Evolutionary conservation across 179 eudicot genomes (phyloP).

Genomic region (Patellifolia procumbens): DNA sequence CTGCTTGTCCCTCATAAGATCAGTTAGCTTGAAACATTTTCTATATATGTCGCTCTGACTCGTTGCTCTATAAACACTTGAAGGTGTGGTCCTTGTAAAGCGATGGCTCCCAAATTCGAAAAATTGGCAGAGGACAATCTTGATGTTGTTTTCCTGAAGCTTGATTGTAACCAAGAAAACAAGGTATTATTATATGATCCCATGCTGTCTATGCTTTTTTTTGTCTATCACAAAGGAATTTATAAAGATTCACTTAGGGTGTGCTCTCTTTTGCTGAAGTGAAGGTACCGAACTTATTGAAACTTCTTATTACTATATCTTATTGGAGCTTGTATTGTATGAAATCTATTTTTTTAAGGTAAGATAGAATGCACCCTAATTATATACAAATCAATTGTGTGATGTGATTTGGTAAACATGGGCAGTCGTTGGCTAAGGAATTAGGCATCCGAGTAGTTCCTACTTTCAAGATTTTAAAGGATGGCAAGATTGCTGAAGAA

Average conservation of each 20-base stretch:
- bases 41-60: background rate
- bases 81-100: conserved; percentile 98
- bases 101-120: conserved; percentile 79
- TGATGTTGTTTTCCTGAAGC: conserved; percentile 80
- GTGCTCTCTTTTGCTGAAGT: no score
- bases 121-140: conserved; percentile 64
- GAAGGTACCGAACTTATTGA: no score
- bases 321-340: no score
- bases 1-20: background rate
- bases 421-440: conserved; percentile 91
- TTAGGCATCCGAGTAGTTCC: conserved; percentile 88
- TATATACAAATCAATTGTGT: no score
- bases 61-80: background rate
- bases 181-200: conserved; percentile 44
- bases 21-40: background rate
- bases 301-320: no score
- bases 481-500: conserved; percentile 64
- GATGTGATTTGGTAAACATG: conserved; percentile 15
- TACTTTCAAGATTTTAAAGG: conserved; percentile 91
- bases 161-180: conserved; percentile 94
- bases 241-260: no score
- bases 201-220: background rate
- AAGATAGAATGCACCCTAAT: no score
- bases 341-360: no score
- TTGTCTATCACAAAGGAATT: background rate